Percentiles rank a stretch among this genome's conserved stretches.
These are phyloP conservation scores for Fusarium buxicola DNA, from an alignment of 2,329 filamentous ascomycete genomes.

Conservation along the genomic window DNA sequence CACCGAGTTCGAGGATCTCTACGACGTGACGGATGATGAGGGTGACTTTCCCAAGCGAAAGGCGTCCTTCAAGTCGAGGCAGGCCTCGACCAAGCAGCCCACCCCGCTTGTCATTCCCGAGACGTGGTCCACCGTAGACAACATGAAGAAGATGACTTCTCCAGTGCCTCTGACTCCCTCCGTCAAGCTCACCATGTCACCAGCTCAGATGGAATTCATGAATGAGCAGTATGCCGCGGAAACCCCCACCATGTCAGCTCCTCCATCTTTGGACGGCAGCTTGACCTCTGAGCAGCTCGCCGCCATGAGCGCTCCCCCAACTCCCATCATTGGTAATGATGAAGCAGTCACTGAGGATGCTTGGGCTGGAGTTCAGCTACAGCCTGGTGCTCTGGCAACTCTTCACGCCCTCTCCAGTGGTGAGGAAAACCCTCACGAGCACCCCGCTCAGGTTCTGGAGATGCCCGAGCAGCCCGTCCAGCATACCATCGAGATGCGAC, in stretches of 20 bases:
- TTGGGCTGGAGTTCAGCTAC: constrained; percentile 81
- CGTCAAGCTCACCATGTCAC: constrained; percentile 79
- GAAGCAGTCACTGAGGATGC: constrained; percentile 67
- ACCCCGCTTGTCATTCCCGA: constrained; percentile 65
- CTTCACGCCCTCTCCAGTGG: constrained; percentile 76
- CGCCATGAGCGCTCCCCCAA: constrained; percentile 83
- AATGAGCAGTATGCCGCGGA: constrained; percentile 69
- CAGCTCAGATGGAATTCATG: constrained; percentile 78
- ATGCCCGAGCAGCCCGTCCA: constrained; percentile 49
- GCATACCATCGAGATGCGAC: constrained; percentile 58
- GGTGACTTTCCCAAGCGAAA: constrained; percentile 51
- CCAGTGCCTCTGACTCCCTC: constrained; percentile 74
- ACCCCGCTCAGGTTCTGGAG: constrained; percentile 58
- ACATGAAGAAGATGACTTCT: constrained; percentile 63
- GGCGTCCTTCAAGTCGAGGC: constrained; percentile 56
- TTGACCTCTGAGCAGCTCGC: constrained; percentile 89
- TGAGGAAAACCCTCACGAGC: constrained; percentile 72
- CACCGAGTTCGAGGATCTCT: constrained; percentile 87
- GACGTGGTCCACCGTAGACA: constrained; percentile 58
- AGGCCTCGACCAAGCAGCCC: constrained; percentile 52
- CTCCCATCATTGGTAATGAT: constrained; percentile 75
- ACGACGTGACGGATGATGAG: constrained; percentile 87
- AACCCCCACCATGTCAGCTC: constrained; percentile 80
- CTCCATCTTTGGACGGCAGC: constrained; percentile 91
- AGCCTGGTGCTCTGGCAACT: constrained; percentile 83